Evolutionary conservation across 257 asterid genomes (phyloP).

Genomic region (Lycium barbarum): DNA sequence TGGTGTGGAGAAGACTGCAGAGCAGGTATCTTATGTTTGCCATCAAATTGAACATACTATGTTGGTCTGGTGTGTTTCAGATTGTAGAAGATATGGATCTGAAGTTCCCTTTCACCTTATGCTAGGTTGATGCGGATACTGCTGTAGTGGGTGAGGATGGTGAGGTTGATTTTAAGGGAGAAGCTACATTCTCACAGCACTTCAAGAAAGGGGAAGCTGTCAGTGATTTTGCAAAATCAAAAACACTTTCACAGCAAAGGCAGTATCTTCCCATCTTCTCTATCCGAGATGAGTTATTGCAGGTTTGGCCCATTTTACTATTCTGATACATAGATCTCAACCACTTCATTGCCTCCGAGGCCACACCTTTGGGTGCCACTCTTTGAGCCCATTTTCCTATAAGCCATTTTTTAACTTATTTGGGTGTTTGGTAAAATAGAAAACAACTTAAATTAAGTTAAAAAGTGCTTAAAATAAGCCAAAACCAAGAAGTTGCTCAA

Average conservation of each 20-base stretch:
- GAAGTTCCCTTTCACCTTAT: conserved; percentile 36
- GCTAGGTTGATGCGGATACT: conserved; percentile 96
- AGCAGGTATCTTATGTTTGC: conserved; percentile 61
- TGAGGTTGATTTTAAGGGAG: conserved; percentile 95
- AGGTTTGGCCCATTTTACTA: conserved; percentile 54
- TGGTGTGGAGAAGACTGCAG: conserved; percentile 95
- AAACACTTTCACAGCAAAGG: conserved; percentile 81
- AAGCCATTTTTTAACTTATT: too few relatives aligned
- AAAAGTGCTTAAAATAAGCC: too few relatives aligned
- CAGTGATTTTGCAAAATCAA: conserved; percentile 78
- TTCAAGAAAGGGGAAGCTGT: conserved; percentile 79
- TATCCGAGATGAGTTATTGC: conserved; percentile 91
- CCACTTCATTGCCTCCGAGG: not conserved
- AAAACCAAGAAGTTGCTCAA: too few relatives aligned
- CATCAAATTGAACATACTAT: conserved; percentile 28
- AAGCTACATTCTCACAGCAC: conserved; percentile 94
- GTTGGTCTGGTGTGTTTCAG: conserved; percentile 6
- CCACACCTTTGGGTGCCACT: not conserved
- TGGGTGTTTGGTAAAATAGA: too few relatives aligned
- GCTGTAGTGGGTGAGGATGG: conserved; percentile 96
- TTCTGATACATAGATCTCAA: not conserved
- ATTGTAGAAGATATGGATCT: conserved; percentile 18
- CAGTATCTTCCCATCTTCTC: conserved; percentile 95
- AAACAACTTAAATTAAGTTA: too few relatives aligned
- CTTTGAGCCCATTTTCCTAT: too few relatives aligned